Evolutionary conservation across 129 eudicot genomes (phyloP).

Genomic region (Artemisia tridentata): DNA sequence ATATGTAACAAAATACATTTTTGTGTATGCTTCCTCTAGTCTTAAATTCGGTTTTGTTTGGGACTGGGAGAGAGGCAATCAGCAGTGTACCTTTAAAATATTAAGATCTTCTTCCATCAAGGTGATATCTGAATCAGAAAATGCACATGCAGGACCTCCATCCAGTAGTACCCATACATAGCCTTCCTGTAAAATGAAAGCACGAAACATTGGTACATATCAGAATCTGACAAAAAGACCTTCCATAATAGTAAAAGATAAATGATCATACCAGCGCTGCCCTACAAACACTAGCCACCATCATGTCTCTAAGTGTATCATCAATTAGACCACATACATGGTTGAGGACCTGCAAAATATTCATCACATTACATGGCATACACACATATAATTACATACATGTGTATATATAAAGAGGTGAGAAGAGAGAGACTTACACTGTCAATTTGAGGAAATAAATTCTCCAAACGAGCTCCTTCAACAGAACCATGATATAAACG

Average conservation of each 20-base stretch:
- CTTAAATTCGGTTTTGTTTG: background rate
- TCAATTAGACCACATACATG: constrained; percentile 64
- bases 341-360: constrained; percentile 61
- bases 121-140: constrained; percentile 69
- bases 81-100: constrained; percentile 57
- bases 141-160: constrained; percentile 96
- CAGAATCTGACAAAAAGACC: constrained; percentile 17
- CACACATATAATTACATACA: background rate
- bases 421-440: constrained; percentile 40
- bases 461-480: constrained; percentile 72
- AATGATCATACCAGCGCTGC: constrained; percentile 63
- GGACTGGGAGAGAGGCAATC: background rate
- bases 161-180: constrained; percentile 86
- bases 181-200: constrained; percentile 62
- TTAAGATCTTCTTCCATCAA: constrained; percentile 84
- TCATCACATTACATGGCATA: constrained; percentile 4
- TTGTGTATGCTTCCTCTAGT: background rate
- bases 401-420: background rate
- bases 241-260: background rate
- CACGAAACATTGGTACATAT: background rate
- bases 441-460: constrained; percentile 72
- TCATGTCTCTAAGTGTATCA: constrained; percentile 67
- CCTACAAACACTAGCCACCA: constrained; percentile 82
- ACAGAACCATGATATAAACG: constrained; percentile 78
- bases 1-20: background rate